These are phyloP conservation scores for Fusarium incarnatum DNA, from an alignment of 2,329 filamentous ascomycete genomes.

Conservation along the genomic window DNA sequence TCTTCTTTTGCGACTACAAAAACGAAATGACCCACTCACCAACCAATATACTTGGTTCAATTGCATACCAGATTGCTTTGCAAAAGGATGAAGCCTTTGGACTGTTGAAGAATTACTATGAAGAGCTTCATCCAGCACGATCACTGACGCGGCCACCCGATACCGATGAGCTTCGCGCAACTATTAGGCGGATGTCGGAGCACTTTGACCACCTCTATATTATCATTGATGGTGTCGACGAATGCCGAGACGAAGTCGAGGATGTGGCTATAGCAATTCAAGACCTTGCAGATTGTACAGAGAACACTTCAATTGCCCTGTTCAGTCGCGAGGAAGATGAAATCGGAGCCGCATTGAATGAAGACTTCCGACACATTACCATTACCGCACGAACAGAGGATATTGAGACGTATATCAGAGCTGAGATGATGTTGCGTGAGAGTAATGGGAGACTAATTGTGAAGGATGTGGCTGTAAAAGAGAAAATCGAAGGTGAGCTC, in stretches of 20 bases:
- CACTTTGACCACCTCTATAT: neutral
- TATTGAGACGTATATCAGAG: constrained; percentile 8
- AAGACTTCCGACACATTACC: neutral
- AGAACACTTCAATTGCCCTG: neutral
- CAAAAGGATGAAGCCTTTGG: constrained; percentile 21
- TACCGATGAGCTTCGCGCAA: neutral
- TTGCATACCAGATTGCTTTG: constrained; percentile 16
- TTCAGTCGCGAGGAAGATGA: constrained; percentile 17
- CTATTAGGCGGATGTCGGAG: neutral
- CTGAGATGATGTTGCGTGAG: constrained; percentile 7
- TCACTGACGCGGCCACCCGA: neutral
- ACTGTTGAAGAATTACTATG: neutral
- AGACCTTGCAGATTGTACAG: neutral
- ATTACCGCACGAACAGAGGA: constrained; percentile 20
- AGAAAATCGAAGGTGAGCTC: constrained; percentile 5
- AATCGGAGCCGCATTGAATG: neutral
- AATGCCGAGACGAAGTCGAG: neutral
- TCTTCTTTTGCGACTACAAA: constrained; percentile 33
- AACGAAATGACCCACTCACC: neutral
- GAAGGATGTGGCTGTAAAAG: neutral
- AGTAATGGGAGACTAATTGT: neutral
- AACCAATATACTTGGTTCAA: neutral
- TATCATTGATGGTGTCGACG: neutral
- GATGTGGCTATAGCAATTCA: neutral
- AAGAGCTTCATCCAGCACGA: constrained; percentile 2